A percentile compares a stretch with the other conserved stretches of the same genome.
phyloP scores from a whole-genome alignment of 1,284 basidiomycete species.

The Ceratobasidium theobromae region DNA sequence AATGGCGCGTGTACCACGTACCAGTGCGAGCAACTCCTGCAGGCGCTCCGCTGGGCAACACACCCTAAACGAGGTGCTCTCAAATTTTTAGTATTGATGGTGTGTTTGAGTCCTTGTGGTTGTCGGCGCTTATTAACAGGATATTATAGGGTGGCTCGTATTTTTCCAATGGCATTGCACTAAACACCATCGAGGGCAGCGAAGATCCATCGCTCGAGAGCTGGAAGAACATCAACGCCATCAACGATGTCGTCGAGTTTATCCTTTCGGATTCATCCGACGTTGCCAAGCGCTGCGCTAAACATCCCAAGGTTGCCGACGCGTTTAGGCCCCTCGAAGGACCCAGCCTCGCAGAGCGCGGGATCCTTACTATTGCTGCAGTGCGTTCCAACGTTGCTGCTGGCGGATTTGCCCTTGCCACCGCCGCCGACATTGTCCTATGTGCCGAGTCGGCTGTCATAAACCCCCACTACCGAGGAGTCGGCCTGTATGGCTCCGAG shows the following conservation, averaged over 20 bases:
- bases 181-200: constrained; percentile 49
- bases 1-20: constrained; percentile 49
- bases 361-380: constrained; percentile 48
- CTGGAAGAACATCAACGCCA: constrained; percentile 51
- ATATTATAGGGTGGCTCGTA: constrained; percentile 43
- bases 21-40: constrained; percentile 45
- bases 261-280: constrained; percentile 40
- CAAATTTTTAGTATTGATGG: constrained; percentile 46
- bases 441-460: constrained; percentile 45
- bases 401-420: constrained; percentile 49
- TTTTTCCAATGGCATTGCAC: constrained; percentile 51
- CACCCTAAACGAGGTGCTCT: constrained; percentile 42
- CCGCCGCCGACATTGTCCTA: constrained; percentile 47
- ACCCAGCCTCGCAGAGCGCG: constrained; percentile 41
- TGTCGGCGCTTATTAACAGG: neutral
- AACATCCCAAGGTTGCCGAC: constrained; percentile 42
- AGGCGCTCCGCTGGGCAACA: constrained; percentile 44
- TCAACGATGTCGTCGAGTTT: constrained; percentile 46
- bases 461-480: constrained; percentile 49
- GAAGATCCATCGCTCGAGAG: constrained; percentile 46
- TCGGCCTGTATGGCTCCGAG: constrained; percentile 49
- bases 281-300: constrained; percentile 28
- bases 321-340: constrained; percentile 38
- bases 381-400: constrained; percentile 50
- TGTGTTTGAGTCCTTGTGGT: constrained; percentile 29